These are phyloP conservation scores for Aphanomyces euteiches DNA, from an alignment of 352 stramenopile genomes.

Conservation along the genomic window DNA sequence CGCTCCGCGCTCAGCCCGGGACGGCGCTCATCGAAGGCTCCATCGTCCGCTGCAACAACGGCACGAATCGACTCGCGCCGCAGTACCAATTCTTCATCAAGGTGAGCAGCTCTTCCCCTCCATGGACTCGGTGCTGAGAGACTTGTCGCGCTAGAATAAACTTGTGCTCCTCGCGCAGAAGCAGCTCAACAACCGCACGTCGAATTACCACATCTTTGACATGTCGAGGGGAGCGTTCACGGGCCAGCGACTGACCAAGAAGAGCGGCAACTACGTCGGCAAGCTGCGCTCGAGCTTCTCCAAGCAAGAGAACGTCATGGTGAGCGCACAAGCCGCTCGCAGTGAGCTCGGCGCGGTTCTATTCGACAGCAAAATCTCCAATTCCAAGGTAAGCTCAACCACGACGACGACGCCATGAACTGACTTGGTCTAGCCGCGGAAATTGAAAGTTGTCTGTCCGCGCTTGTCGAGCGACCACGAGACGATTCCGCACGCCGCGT, in stretches of 20 bases:
- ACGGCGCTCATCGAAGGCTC: constrained; percentile 9
- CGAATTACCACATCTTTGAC: constrained; percentile 86
- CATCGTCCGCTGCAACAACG: constrained; percentile 31
- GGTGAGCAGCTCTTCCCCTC: neutral
- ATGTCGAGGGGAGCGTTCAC: constrained; percentile 55
- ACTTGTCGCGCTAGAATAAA: constrained; percentile 31
- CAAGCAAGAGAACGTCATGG: constrained; percentile 67
- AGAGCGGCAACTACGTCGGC: constrained; percentile 86
- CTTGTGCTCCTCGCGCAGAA: constrained; percentile 65
- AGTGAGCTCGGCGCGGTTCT: constrained; percentile 69
- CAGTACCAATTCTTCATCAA: constrained; percentile 69
- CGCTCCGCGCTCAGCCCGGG: neutral
- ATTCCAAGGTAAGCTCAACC: constrained; percentile 42
- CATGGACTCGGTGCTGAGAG: neutral
- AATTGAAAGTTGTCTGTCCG: constrained; percentile 47
- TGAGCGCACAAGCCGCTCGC: constrained; percentile 61
- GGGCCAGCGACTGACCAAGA: constrained; percentile 65
- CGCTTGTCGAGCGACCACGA: constrained; percentile 52
- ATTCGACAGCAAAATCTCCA: constrained; percentile 51
- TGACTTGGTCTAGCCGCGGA: constrained; percentile 18
- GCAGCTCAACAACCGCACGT: constrained; percentile 66
- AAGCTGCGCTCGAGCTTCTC: constrained; percentile 79
- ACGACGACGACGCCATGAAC: neutral
- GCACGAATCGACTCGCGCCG: constrained; percentile 54
- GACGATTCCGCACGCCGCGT: constrained; percentile 44